Evolutionary conservation across 2,329 filamentous ascomycete species (phyloP).

Genomic region (Rosellinia necatrix): DNA sequence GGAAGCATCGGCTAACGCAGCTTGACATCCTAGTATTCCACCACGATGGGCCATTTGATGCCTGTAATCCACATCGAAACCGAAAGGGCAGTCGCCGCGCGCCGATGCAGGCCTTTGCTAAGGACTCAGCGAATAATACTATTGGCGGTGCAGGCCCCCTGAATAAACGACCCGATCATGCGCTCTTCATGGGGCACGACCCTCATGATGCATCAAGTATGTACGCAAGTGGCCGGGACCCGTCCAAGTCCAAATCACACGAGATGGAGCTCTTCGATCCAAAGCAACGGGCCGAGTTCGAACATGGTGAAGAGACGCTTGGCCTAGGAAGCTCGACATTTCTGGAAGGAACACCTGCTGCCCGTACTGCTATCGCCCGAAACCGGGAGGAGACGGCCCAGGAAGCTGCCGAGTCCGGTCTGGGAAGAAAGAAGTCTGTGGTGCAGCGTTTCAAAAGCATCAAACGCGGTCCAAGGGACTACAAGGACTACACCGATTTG

Average conservation of each 20-base stretch:
- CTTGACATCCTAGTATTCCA: slow-evolving; percentile 73
- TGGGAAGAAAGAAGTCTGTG: slow-evolving; percentile 92
- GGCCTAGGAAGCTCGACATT: slow-evolving; percentile 95
- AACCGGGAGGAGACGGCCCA: slow-evolving; percentile 72
- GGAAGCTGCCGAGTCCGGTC: slow-evolving; percentile 56
- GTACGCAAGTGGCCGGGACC: slow-evolving; percentile 53
- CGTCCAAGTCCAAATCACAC: slow-evolving; percentile 40
- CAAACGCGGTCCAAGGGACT: slow-evolving; percentile 67
- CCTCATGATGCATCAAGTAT: slow-evolving; percentile 87
- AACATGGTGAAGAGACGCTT: slow-evolving; percentile 82
- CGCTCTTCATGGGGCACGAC: slow-evolving; percentile 80
- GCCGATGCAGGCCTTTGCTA: slow-evolving; percentile 95
- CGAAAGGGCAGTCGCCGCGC: slow-evolving; percentile 79
- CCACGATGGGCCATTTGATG: slow-evolving; percentile 96
- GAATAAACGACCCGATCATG: slow-evolving; percentile 80
- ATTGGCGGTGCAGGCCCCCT: slow-evolving; percentile 86
- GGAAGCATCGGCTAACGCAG: slow-evolving; percentile 12
- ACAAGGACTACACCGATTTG: slow-evolving; percentile 59
- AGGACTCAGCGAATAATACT: slow-evolving; percentile 89
- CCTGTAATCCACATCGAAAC: slow-evolving; percentile 93
- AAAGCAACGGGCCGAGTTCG: slow-evolving; percentile 65
- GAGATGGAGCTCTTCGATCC: slow-evolving; percentile 69
- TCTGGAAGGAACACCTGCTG: slow-evolving; percentile 89
- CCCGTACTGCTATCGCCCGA: slow-evolving; percentile 76
- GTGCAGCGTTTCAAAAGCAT: slow-evolving; percentile 90